Evolutionary conservation across 306 rosid species (phyloP).

Genomic region (Crotalaria pallida): DNA sequence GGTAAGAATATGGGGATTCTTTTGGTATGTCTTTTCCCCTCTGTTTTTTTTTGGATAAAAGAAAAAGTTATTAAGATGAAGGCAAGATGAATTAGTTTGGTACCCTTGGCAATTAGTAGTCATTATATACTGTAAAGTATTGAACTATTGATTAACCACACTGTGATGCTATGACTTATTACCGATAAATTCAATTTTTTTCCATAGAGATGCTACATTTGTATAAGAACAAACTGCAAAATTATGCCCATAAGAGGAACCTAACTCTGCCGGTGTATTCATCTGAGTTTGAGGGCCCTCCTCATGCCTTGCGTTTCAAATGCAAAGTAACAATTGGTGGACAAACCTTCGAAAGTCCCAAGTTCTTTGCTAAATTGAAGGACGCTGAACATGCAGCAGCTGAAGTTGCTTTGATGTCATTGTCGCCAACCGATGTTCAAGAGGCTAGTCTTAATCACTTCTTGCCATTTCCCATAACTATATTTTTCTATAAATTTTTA

Average conservation of each 20-base stretch:
- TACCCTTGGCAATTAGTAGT: no score
- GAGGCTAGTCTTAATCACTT: conserved; percentile 50
- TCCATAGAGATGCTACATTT: conserved; percentile 45
- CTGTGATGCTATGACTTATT: neutral
- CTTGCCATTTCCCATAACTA: neutral
- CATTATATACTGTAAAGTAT: conserved; percentile 9
- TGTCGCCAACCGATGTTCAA: conserved; percentile 40
- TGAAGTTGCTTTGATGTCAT: conserved; percentile 56
- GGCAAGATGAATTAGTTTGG: no score
- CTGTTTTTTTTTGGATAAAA: no score
- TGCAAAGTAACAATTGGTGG: conserved; percentile 64
- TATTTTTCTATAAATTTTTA: neutral
- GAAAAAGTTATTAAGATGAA: no score
- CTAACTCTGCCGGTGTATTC: conserved; percentile 54
- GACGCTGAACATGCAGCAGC: conserved; percentile 95
- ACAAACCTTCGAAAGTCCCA: conserved; percentile 51
- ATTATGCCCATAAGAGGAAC: conserved; percentile 57
- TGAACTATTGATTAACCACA: neutral
- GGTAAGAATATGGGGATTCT: no score
- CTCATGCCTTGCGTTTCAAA: conserved; percentile 63
- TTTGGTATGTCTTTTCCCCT: no score
- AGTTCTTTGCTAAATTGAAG: conserved; percentile 50
- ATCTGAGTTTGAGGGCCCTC: conserved; percentile 75
- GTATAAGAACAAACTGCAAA: conserved; percentile 67
- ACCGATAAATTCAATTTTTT: conserved; percentile 11